A percentile compares a stretch with the other conserved stretches of the same genome.
Conservation (phyloP, 2,329 filamentous ascomycete species). For the Fonsecaea erecta region DNA sequence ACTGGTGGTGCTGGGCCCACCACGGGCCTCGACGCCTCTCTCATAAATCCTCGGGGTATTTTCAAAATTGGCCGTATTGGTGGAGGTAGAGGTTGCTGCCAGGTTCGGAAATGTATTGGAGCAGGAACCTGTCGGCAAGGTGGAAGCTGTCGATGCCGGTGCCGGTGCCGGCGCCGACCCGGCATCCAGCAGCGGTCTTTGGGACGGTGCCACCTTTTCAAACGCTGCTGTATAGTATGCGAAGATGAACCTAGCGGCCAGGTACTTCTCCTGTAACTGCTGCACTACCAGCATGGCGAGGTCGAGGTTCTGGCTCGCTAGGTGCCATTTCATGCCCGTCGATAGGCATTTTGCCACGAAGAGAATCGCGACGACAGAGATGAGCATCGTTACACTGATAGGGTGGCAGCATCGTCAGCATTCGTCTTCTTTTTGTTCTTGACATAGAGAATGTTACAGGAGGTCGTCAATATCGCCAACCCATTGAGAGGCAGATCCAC, state of each 20-base stretch:
- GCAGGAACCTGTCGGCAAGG: neutral
- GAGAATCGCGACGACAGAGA: slow-evolving; percentile 18
- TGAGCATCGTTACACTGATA: slow-evolving; percentile 19
- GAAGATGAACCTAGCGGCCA: slow-evolving; percentile 18
- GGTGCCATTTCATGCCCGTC: slow-evolving; percentile 20
- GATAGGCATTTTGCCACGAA: slow-evolving; percentile 15
- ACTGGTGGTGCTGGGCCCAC: neutral
- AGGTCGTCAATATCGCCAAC: neutral
- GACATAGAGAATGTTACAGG: neutral
- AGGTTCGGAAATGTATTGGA: neutral
- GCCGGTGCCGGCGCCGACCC: neutral
- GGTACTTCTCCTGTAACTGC: slow-evolving; percentile 20
- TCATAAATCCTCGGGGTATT: neutral
- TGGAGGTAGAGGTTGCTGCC: neutral
- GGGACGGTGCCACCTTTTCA: slow-evolving; percentile 16
- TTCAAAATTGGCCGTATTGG: neutral
- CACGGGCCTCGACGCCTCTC: neutral
- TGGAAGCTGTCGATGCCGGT: neutral
- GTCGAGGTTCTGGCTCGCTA: slow-evolving; percentile 23
- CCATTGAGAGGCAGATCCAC: neutral
- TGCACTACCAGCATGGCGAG: slow-evolving; percentile 20
- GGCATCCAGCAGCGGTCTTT: neutral
- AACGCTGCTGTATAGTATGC: slow-evolving; percentile 22
- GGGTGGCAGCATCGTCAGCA: neutral
- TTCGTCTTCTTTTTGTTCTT: neutral